Percentiles rank a stretch among this genome's conserved stretches.
Evolutionary conservation across 306 rosid species (phyloP).

Genomic region (Cyclanthera cordifolia): DNA sequence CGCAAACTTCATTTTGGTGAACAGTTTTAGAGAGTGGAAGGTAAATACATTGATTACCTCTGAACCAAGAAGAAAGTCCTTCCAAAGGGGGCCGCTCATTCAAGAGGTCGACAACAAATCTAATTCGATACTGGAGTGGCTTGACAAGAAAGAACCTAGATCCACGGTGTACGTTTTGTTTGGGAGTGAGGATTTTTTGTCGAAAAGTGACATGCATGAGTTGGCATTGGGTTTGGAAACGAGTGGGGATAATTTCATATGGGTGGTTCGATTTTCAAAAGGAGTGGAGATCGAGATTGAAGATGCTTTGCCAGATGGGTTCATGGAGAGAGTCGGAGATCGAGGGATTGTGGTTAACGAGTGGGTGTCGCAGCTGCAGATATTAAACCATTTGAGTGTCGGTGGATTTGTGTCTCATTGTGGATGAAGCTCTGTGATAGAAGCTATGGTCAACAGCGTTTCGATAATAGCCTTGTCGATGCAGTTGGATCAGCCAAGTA

Average conservation of each 20-base stretch:
- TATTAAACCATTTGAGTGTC: constrained; percentile 8
- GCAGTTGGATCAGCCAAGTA: background rate
- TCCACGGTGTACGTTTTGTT: constrained; percentile 21
- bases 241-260: background rate
- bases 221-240: constrained; percentile 15
- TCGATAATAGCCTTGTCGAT: background rate
- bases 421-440: constrained; percentile 23
- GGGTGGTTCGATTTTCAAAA: constrained; percentile 15
- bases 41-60: constrained; percentile 11
- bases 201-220: constrained; percentile 9
- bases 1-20: background rate
- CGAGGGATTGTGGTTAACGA: constrained; percentile 7
- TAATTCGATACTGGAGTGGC: background rate
- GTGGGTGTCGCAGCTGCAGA: constrained; percentile 20
- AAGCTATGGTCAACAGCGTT: background rate
- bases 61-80: constrained; percentile 9
- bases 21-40: constrained; percentile 6
- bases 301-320: constrained; percentile 17
- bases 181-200: constrained; percentile 21
- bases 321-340: constrained; percentile 3
- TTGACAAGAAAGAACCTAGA: background rate
- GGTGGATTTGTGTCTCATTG: constrained; percentile 25
- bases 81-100: constrained; percentile 8
- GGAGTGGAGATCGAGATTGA: background rate
- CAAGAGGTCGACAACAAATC: background rate